Conservation (phyloP, 2,329 filamentous ascomycete genomes). For the Coniochaeta pulveracea region DNA sequence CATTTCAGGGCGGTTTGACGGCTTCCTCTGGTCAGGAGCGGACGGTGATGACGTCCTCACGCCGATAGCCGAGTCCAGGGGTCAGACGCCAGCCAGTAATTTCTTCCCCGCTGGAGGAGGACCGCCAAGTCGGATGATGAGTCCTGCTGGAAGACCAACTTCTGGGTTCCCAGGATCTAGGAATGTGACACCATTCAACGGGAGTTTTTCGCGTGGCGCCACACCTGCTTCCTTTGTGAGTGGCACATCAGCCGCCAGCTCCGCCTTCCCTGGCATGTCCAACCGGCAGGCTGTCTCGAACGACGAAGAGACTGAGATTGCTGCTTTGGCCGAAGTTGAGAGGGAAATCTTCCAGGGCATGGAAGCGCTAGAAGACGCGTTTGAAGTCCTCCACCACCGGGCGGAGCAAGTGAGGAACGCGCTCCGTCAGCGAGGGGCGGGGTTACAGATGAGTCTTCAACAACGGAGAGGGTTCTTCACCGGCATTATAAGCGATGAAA, state of each 20-base stretch:
- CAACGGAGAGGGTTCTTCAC: conserved; percentile 25
- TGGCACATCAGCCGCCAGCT: conserved; percentile 30
- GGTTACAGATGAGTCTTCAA: conserved; percentile 54
- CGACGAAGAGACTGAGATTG: conserved; percentile 90
- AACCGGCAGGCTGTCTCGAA: conserved; percentile 60
- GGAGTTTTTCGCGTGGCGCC: conserved; percentile 25
- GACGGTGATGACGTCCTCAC: conserved; percentile 39
- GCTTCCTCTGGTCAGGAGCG: conserved; percentile 87
- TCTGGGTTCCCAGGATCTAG: conserved; percentile 12
- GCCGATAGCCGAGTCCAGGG: conserved; percentile 35
- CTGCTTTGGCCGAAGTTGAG: conserved; percentile 80
- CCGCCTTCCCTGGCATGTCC: conserved; percentile 24
- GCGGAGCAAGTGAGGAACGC: conserved; percentile 71
- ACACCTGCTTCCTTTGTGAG: conserved; percentile 46
- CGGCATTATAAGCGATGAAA: conserved; percentile 41
- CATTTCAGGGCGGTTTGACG: conserved; percentile 86
- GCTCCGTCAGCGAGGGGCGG: conserved; percentile 72
- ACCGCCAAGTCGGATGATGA: conserved; percentile 20
- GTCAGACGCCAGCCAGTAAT: conserved; percentile 40
- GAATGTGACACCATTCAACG: conserved; percentile 38
- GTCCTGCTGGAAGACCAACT: conserved; percentile 15
- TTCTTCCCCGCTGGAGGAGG: conserved; percentile 24
- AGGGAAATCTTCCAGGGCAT: conserved; percentile 88
- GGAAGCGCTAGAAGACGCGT: conserved; percentile 89
- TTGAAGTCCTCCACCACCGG: conserved; percentile 78